Evolutionary conservation across 768 basidiomycete species (phyloP), one percentile per base, ranked within the genome.

Genomic region (Piloderma croceum): DNA sequence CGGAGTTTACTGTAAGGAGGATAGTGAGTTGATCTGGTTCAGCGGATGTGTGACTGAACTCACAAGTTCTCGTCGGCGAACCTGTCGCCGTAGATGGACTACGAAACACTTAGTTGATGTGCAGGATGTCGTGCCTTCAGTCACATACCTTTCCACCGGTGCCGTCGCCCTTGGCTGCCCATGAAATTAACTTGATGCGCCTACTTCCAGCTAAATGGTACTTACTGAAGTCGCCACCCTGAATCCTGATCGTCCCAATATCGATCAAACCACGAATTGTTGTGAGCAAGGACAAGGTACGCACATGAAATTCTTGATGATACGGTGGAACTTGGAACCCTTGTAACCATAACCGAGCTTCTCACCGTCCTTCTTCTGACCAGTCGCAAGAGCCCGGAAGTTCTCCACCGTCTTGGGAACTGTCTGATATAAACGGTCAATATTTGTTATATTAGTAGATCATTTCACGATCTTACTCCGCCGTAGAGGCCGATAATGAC

Each of bases 41-140:
- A 22, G 19, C n/a, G 33, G 10, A 6, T 6, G 10, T 17, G 19
- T 31, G n/a, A n/a, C 29, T 3, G 18, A 21, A 56, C 80, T 60
- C 50, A 90, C 89, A 92, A 92, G 74, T 97, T 98, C 71, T 98
- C 96, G 51, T 98, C 94, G 39, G 83, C 73, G 64, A 99, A 99
- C 57, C 72, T 74, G 51, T 83, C 79, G 34, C 91, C 91, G 54
- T 92, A 93, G 65, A 94, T 93, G 24, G 90, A 90, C 83, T 86
- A 37, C 3, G 21, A 18, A 38, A 38, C 9, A 21, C n/a, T 23
- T 2, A 13, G 10, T 19, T 10, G 27, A 29, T 9, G 19, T 15
- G 5, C 13, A n/a, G n/a, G 32, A 23, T 21, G 18, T 17, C 4
- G 13, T 12, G 31, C n/a, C 24, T 17, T 5, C 10, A 31, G 19